These are phyloP conservation scores for Blepharisma japonicum DNA, from an alignment of 73 alveolate genomes.

Conservation along the genomic window DNA sequence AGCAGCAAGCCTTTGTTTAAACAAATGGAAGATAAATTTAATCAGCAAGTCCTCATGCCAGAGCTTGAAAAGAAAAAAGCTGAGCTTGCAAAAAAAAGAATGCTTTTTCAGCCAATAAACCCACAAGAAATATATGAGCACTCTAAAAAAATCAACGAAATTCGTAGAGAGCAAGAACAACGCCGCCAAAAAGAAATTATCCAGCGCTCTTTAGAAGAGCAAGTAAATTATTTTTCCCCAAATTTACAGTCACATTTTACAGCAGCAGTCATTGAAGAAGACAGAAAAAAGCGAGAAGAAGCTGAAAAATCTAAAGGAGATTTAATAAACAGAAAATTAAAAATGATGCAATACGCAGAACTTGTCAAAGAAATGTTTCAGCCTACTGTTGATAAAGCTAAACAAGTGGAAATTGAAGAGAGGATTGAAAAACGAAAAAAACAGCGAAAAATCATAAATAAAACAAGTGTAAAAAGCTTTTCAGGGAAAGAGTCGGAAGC, in stretches of 20 bases:
- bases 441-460: background rate
- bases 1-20: background rate
- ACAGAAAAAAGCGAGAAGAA: background rate
- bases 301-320: background rate
- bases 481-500: background rate
- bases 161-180: background rate
- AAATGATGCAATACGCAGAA: background rate
- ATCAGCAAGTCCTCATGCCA: conserved; percentile 26
- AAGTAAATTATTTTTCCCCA: background rate
- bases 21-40: conserved; percentile 22
- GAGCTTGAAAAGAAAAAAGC: conserved; percentile 24
- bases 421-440: background rate
- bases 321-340: background rate
- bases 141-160: background rate
- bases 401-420: background rate
- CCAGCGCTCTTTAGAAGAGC: background rate
- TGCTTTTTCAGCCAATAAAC: background rate
- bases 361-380: background rate
- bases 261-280: conserved; percentile 23
- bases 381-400: conserved; percentile 16
- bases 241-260: conserved; percentile 3
- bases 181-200: conserved; percentile 15
- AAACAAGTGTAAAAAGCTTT: background rate
- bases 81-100: conserved; percentile 24
- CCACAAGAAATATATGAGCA: conserved; percentile 9